Conservation (phyloP, 768 basidiomycete species). For the Leccinum ochraceum region DNA sequence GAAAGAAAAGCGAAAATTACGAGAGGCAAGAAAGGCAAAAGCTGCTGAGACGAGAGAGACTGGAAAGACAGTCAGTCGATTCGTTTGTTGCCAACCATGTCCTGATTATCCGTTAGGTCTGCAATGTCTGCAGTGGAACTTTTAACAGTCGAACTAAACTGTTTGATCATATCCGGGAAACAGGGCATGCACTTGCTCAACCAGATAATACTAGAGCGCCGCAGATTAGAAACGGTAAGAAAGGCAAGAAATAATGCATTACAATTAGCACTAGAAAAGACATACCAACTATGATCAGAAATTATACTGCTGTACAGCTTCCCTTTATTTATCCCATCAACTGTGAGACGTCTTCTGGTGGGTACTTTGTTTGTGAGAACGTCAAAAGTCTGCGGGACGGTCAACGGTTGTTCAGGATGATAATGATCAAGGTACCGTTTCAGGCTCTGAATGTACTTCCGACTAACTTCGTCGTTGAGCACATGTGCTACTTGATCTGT, state of each 20-base stretch:
- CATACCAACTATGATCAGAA: conserved; percentile 8
- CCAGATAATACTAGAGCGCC: conserved; percentile 27
- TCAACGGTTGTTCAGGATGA: conserved; percentile 3
- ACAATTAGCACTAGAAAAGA: conserved; percentile 6
- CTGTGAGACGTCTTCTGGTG: conserved; percentile 88
- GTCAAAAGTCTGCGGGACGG: conserved; percentile 70
- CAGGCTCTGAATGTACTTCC: conserved; percentile 97
- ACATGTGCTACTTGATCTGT: conserved; percentile 98
- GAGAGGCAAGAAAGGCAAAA: conserved; percentile 68
- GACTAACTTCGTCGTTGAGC: conserved; percentile 96
- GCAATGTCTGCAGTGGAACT: conserved; percentile 64
- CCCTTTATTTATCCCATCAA: conserved; percentile 70
- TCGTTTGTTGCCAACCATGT: conserved; percentile 1
- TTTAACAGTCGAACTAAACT: conserved; percentile 75
- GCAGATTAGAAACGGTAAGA: conserved; percentile 39
- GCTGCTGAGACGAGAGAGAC: conserved; percentile 4
- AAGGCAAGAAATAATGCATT: conserved; percentile 21
- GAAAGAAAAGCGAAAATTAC: conserved; percentile 76
- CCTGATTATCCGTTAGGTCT: conserved; percentile 38
- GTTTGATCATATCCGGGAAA: conserved; percentile 69
- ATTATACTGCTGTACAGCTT: conserved; percentile 2
- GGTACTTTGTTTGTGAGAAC: conserved; percentile 95
- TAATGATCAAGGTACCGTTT: conserved; percentile 66
- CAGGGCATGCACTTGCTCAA: conserved; percentile 65
- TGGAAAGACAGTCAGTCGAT: neutral